Base-by-base conservation (phyloP, 495 filamentous ascomycete species). In the Penicillium pancosmium region DNA sequence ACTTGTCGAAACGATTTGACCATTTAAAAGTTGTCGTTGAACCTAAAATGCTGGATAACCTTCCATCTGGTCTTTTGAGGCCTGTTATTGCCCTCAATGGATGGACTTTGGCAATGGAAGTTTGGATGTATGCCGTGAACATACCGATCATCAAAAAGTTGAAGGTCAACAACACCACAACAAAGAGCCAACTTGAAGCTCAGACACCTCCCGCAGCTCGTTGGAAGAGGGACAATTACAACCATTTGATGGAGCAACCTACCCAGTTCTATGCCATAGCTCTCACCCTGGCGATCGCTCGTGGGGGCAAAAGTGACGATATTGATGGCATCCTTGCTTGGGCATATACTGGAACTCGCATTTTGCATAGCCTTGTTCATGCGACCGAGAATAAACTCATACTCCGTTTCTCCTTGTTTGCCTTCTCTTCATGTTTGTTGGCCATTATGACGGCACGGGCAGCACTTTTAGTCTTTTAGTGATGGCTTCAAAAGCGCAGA, bases 221-320 rank as follows among this genome's bases (percentile, higher is more conserved):
- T 47, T 70, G 68, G 68, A 68, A 67, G 52, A 59, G 57, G 10
- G 68, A 70, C 51, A 70, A 70, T 48, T 70, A 47, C 54, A 68
- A 66, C 52, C 54, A 70, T 50, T 61, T 70, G 38, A 46, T 68
- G 33, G 68, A 70, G 49, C 68, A 70, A 48, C 68, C 68, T 2
- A 70, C 68, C 25, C 68, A 70, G 18, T 70, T 68, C 51, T 70
- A 70, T 50, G 68, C 68, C 11, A 52, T 70, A 10, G 63, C 59
- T 4, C 53, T 70, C 7, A 59, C 55, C 13, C 41, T 69, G 34
- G 64, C 61, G 5, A 4, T 70, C 23, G 64, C 59, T 8, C 56
- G 60, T 18, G 61, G 52, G 5, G 61, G 51, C 12, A 25, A 56
- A 31, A 13, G 51, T 51, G 53, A 64, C 11, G 12, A 50, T 15